Evolutionary conservation across 2,329 filamentous ascomycete species (phyloP).

Genomic region (Nemania bipapillata): DNA sequence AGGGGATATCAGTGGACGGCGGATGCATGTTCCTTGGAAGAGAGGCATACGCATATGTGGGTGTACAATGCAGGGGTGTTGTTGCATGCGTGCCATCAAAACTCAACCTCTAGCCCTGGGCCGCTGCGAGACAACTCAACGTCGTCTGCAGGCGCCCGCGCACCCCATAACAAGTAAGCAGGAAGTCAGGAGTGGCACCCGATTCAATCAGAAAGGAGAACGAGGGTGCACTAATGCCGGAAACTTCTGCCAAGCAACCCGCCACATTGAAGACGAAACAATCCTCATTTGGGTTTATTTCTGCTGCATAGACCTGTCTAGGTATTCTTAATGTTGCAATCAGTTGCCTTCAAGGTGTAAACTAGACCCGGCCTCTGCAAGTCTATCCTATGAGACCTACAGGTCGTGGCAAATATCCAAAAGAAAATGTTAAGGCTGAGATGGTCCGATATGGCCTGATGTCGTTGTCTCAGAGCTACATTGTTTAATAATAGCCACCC

Average conservation of each 20-base stretch:
- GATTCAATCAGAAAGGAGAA: slow-evolving; percentile 31
- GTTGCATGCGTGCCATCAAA: slow-evolving; percentile 25
- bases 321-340: slow-evolving; percentile 31
- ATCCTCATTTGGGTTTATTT: slow-evolving; percentile 1
- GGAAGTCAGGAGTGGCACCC: slow-evolving; percentile 16
- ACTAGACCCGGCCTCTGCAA: neutral
- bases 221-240: slow-evolving; percentile 26
- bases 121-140: slow-evolving; percentile 33
- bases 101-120: slow-evolving; percentile 25
- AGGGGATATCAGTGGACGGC: slow-evolving; percentile 17
- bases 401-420: neutral
- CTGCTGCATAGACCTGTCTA: slow-evolving; percentile 9
- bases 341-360: slow-evolving; percentile 23
- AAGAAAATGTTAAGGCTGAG: slow-evolving; percentile 1
- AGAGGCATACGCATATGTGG: neutral
- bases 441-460: slow-evolving; percentile 24
- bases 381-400: neutral
- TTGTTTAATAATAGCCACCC: slow-evolving; percentile 2
- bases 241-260: slow-evolving; percentile 21
- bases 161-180: slow-evolving; percentile 26
- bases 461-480: slow-evolving; percentile 14
- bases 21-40: slow-evolving; percentile 26
- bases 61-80: slow-evolving; percentile 28
- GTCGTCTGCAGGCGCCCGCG: slow-evolving; percentile 31
- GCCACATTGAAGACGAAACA: slow-evolving; percentile 11